Conservation (phyloP, 208 protist species). For the Leishmania arabica region DNA sequence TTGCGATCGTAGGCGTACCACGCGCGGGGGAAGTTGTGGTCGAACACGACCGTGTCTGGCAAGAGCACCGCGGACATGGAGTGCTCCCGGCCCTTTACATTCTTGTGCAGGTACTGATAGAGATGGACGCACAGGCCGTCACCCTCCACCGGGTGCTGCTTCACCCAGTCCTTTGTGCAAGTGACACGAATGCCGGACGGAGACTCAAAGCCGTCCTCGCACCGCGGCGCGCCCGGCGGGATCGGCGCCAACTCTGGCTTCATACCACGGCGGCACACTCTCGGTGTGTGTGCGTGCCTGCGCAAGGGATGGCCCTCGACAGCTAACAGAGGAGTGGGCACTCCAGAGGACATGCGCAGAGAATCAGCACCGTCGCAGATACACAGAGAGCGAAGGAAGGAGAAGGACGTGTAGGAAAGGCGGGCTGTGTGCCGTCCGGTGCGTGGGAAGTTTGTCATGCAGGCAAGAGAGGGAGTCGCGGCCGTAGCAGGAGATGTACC, state of each 20-base stretch:
- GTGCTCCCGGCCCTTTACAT: slow-evolving; percentile 78
- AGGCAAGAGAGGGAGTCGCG: background rate
- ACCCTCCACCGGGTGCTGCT: slow-evolving; percentile 82
- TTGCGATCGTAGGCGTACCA: slow-evolving; percentile 92
- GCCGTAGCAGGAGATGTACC: background rate
- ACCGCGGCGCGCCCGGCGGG: slow-evolving; percentile 48
- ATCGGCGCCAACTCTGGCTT: slow-evolving; percentile 20
- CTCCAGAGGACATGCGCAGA: background rate
- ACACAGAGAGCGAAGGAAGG: background rate
- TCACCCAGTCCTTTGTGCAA: slow-evolving; percentile 75
- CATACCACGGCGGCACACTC: slow-evolving; percentile 4
- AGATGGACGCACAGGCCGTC: slow-evolving; percentile 82
- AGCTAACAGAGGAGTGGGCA: background rate
- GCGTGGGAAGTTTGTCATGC: background rate
- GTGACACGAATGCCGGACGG: slow-evolving; percentile 62
- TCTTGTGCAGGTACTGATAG: slow-evolving; percentile 89
- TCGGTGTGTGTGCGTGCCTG: slow-evolving; percentile 3
- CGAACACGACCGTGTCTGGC: slow-evolving; percentile 92
- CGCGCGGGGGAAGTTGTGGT: slow-evolving; percentile 93
- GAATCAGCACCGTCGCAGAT: background rate
- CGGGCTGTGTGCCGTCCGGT: background rate
- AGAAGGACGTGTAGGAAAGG: background rate
- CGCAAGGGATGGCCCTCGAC: background rate
- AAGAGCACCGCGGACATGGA: slow-evolving; percentile 58
- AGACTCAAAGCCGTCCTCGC: slow-evolving; percentile 55